A percentile compares a stretch with the other conserved stretches of the same genome.
phyloP scores from a whole-genome alignment of 2,329 filamentous ascomycete species.

The Penicillium sp. region DNA sequence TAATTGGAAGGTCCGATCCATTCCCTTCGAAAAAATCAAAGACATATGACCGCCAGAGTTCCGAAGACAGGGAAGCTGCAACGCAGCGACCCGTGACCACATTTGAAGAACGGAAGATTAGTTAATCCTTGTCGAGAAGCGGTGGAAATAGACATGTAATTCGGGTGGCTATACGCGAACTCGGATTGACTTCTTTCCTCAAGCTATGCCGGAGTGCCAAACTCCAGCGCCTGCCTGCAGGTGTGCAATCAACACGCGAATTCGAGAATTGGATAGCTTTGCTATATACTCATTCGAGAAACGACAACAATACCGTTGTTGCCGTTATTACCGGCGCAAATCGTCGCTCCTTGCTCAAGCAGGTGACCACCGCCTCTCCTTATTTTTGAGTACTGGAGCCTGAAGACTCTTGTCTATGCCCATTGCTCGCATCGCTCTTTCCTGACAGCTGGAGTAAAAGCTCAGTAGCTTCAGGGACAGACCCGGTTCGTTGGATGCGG shows the following conservation, averaged over 20 bases:
- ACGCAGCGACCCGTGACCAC: not conserved
- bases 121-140: not conserved
- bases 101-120: not conserved
- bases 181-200: not conserved
- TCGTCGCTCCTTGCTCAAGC: not conserved
- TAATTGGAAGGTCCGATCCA: not conserved
- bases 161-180: not conserved
- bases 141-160: constrained; percentile 3
- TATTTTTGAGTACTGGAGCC: not conserved
- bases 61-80: not conserved
- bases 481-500: not conserved
- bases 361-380: not conserved
- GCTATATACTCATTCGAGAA: not conserved
- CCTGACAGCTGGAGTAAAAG: constrained; percentile 7
- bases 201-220: not conserved
- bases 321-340: not conserved
- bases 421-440: not conserved
- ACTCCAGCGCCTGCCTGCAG: not conserved
- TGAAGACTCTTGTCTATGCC: not conserved
- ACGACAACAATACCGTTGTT: not conserved
- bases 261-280: not conserved
- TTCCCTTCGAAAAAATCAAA: not conserved
- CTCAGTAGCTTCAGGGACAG: constrained; percentile 4
- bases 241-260: not conserved
- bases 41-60: not conserved